Conservation (phyloP, 2,329 filamentous ascomycete genomes). For the Decorospora gaudefroyi region DNA sequence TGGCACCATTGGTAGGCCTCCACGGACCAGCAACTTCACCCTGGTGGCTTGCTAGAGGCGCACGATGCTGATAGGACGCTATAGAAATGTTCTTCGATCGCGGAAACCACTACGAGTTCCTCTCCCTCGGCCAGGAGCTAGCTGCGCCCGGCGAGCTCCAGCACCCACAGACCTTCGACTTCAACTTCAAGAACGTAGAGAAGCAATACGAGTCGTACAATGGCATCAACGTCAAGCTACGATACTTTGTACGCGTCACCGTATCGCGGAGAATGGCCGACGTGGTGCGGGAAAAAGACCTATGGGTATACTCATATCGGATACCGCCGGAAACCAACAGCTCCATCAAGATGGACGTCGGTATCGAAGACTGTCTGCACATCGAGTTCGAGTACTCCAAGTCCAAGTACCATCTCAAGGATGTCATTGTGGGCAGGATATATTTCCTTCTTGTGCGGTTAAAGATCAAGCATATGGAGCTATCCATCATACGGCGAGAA, state of each 20-base stretch:
- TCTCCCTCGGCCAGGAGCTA: constrained; percentile 94
- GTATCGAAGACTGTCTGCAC: constrained; percentile 97
- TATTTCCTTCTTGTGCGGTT: constrained; percentile 96
- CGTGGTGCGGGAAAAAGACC: constrained; percentile 97
- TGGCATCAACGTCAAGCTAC: constrained; percentile 98
- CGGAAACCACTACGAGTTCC: constrained; percentile 98
- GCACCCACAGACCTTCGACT: constrained; percentile 97
- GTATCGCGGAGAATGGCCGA: constrained; percentile 97
- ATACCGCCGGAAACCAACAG: constrained; percentile 98
- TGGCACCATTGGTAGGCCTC: constrained; percentile 81
- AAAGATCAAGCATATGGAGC: constrained; percentile 99
- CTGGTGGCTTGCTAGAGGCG: not conserved
- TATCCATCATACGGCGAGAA: constrained; percentile 95
- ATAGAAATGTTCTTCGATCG: constrained; percentile 99
- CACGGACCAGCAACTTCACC: not conserved
- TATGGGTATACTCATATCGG: constrained; percentile 99
- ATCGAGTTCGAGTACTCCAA: constrained; percentile 99
- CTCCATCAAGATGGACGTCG: constrained; percentile 99
- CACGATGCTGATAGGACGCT: constrained; percentile 19
- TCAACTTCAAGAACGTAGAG: constrained; percentile 99
- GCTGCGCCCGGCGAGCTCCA: constrained; percentile 96
- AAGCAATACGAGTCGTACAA: constrained; percentile 99
- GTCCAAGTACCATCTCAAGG: constrained; percentile 98
- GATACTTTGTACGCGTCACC: constrained; percentile 97
- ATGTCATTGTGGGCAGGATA: constrained; percentile 97